phyloP scores from a whole-genome alignment of 2,329 filamentous ascomycete species.

The Hypoxylon sp. region DNA sequence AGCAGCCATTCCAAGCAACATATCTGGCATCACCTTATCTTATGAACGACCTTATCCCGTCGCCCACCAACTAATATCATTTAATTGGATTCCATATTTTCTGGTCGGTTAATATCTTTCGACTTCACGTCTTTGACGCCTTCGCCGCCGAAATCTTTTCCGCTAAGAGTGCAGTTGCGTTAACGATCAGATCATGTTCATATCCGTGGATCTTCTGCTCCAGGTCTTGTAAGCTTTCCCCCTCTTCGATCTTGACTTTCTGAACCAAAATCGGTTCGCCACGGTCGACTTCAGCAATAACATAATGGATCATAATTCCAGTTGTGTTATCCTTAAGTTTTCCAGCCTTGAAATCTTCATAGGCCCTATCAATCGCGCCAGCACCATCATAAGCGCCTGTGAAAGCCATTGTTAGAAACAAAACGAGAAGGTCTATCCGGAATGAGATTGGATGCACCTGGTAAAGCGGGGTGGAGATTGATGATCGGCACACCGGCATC shows the following conservation, averaged over 20 bases:
- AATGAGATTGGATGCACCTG: conserved; percentile 43
- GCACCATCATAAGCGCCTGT: conserved; percentile 76
- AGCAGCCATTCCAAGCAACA: conserved; percentile 1
- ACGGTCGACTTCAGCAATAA: conserved; percentile 77
- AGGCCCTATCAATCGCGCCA: conserved; percentile 78
- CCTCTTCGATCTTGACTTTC: conserved; percentile 71
- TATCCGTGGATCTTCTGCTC: conserved; percentile 74
- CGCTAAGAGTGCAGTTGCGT: conserved; percentile 65
- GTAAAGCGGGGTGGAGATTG: conserved; percentile 83
- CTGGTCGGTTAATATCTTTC: background rate
- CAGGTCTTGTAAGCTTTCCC: conserved; percentile 70
- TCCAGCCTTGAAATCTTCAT: conserved; percentile 69
- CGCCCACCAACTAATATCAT: background rate
- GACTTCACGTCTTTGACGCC: conserved; percentile 36
- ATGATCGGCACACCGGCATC: conserved; percentile 77
- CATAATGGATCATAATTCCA: conserved; percentile 83
- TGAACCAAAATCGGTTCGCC: conserved; percentile 74
- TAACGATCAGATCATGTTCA: conserved; percentile 78
- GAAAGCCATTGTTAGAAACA: conserved; percentile 50
- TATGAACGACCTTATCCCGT: conserved; percentile 8
- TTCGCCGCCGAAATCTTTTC: conserved; percentile 48
- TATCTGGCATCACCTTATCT: background rate
- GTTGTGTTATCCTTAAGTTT: conserved; percentile 74
- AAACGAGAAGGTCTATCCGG: conserved; percentile 16
- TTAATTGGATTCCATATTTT: conserved; percentile 7